phyloP scores from a whole-genome alignment of 305 asterid species.

The Solanum hybrid region DNA sequence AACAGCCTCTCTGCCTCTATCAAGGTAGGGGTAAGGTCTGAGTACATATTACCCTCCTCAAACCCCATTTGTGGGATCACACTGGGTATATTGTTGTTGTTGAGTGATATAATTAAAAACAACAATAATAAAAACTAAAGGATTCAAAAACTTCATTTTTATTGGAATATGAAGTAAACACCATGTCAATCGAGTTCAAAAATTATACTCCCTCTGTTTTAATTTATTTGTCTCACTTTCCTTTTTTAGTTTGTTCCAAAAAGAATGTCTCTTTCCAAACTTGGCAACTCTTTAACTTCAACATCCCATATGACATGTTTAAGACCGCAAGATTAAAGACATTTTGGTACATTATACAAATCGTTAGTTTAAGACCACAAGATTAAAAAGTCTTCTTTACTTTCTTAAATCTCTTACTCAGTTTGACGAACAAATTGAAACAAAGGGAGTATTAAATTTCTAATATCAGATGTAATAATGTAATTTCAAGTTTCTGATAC shows the following conservation, averaged over 20 bases:
- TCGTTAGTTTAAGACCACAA: neutral
- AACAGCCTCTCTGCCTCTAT: neutral
- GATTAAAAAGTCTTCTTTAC: neutral
- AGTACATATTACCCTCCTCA: neutral
- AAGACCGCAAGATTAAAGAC: neutral
- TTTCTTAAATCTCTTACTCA: neutral
- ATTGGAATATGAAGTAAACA: neutral
- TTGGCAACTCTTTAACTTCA: neutral
- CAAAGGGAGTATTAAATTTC: neutral
- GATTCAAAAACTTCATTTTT: neutral
- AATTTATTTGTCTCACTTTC: neutral
- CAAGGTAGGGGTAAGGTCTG: neutral
- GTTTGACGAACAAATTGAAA: neutral
- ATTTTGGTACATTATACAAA: neutral
- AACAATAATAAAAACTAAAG: neutral
- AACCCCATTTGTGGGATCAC: neutral
- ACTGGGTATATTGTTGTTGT: neutral
- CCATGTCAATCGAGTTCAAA: neutral
- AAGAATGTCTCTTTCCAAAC: neutral
- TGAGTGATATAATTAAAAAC: neutral
- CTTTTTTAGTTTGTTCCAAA: neutral
- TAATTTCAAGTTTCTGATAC: neutral
- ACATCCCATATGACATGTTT: neutral
- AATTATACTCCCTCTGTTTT: neutral
- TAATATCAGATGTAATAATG: neutral